phyloP scores from a whole-genome alignment of 805 yeast species.

The Kazachstania taianensis region DNA sequence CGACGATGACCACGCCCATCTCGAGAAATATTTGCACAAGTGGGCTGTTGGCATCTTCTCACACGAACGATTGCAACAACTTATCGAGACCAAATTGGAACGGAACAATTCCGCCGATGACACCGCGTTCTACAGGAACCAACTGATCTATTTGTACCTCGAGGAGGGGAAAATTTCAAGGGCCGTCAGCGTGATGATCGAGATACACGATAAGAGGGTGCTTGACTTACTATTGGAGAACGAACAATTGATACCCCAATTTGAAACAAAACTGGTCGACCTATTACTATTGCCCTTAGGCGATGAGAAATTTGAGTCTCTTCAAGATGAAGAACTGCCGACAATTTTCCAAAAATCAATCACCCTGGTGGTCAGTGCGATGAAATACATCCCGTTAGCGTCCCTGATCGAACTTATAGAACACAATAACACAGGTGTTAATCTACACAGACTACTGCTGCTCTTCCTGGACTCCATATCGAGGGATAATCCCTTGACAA shows the following conservation, averaged over 20 bases:
- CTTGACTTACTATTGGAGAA: slow-evolving; percentile 49
- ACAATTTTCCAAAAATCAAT: slow-evolving; percentile 37
- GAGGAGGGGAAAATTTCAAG: slow-evolving; percentile 45
- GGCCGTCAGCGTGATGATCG: slow-evolving; percentile 57
- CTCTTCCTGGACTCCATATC: slow-evolving; percentile 56
- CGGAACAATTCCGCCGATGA: slow-evolving; percentile 28
- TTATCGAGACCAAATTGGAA: slow-evolving; percentile 35
- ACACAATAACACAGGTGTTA: slow-evolving; percentile 11
- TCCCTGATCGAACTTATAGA: slow-evolving; percentile 41
- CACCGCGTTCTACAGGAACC: slow-evolving; percentile 29
- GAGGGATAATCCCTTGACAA: slow-evolving; percentile 43
- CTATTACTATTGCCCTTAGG: slow-evolving; percentile 37
- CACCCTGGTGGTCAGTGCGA: slow-evolving; percentile 45
- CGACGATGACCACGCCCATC: slow-evolving; percentile 31
- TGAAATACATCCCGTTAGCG: slow-evolving; percentile 54
- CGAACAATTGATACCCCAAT: slow-evolving; percentile 46
- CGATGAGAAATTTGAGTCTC: slow-evolving; percentile 24
- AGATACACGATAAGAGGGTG: slow-evolving; percentile 42
- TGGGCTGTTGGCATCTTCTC: slow-evolving; percentile 58
- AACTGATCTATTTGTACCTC: slow-evolving; percentile 45
- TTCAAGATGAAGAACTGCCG: slow-evolving; percentile 28
- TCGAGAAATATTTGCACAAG: slow-evolving; percentile 21
- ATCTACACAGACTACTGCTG: slow-evolving; percentile 44
- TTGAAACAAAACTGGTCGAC: slow-evolving; percentile 40
- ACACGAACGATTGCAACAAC: slow-evolving; percentile 32